Percentiles rank a stretch among this genome's conserved stretches.
Evolutionary conservation across 306 rosid genomes (phyloP).

Genomic region (Argentina anserina): DNA sequence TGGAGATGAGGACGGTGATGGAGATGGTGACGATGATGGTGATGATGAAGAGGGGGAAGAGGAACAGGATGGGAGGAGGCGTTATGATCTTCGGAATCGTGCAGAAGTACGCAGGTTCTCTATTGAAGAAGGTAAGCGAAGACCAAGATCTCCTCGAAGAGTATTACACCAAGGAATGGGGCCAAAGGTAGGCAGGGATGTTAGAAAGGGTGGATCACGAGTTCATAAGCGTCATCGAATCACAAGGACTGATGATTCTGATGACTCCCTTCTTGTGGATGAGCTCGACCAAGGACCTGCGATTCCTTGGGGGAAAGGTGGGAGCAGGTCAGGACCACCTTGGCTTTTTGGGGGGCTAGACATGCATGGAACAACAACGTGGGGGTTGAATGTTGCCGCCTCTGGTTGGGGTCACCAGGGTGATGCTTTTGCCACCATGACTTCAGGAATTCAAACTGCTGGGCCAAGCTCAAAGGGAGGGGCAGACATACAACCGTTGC

Average conservation of each 20-base stretch:
- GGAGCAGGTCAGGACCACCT: slow-evolving; percentile 84
- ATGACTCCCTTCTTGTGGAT: slow-evolving; percentile 96
- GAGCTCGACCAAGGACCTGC: slow-evolving; percentile 96
- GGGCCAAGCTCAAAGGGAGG: slow-evolving; percentile 99
- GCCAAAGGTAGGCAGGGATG: slow-evolving; percentile 79
- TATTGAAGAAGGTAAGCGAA: slow-evolving; percentile 71
- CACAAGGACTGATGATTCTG: slow-evolving; percentile 84
- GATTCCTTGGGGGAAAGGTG: slow-evolving; percentile 90
- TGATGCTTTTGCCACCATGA: slow-evolving; percentile 70
- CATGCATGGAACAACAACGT: slow-evolving; percentile 78
- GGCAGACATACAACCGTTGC: slow-evolving; percentile 96
- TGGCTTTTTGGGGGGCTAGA: slow-evolving; percentile 95
- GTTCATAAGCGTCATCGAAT: slow-evolving; percentile 92
- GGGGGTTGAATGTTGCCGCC: slow-evolving; percentile 93
- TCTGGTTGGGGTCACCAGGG: slow-evolving; percentile 99
- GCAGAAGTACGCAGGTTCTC: slow-evolving; percentile 81
- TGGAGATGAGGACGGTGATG: slow-evolving; percentile 46
- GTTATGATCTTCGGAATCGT: slow-evolving; percentile 96
- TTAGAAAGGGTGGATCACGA: slow-evolving; percentile 85
- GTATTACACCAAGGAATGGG: slow-evolving; percentile 94
- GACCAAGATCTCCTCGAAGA: slow-evolving; percentile 85
- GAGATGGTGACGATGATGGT: slow-evolving; percentile 73
- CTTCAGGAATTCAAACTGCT: slow-evolving; percentile 97
- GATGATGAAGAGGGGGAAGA: slow-evolving; percentile 86
- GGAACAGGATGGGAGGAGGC: slow-evolving; percentile 86